Base-by-base conservation (phyloP, 257 asterid genomes). In the Sherardia arvensis region DNA sequence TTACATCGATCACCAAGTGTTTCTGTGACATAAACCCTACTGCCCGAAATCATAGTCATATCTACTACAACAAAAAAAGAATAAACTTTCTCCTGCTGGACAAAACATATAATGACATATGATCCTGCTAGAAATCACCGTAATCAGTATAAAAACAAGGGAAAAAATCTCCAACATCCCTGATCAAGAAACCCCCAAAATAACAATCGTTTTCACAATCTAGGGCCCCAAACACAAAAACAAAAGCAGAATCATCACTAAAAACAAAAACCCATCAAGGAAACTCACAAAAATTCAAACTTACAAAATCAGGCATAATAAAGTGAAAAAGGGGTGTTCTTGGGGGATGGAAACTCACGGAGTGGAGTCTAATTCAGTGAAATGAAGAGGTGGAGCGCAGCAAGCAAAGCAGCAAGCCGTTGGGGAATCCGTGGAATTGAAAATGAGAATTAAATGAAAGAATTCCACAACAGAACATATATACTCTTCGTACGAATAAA, bases 171-270 rank as follows among this genome's bases (percentile, higher is more conserved):
- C 53, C 40, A 48, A 49, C 15, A 68, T 60, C 20, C 61, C 54
- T 56, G 26, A 15, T 67, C 61, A 49, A 68, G 21, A 59, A 45
- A 29, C 32, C 5, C 61, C 34, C 55, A 15, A 59, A 30, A 18
- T 10, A 26, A 62, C 38, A 62, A 62, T 38, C 29, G 23, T 62
- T 26, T 28, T 33, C 38, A 33, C 56, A 62, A 14, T 17, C 38
- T 43, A 1, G 36, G 22, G 25, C 30, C 29, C 21, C 38, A 32
- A 11, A 30, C 5, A 27, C 2, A 12, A 34, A 14, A 34, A n/a
- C n/a, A 25, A 49, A 47, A 45, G 8, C 11, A 40, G n/a, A 21
- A 27, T 53, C 30, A 17, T 53, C 48, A 53, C 59, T 5, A n/a
- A n/a, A 53, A 53, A 22, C 4, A 53, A 54, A 55, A 54, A 55